Base-by-base conservation (phyloP, 2,329 filamentous ascomycete species). In the Colletotrichum sp. region DNA sequence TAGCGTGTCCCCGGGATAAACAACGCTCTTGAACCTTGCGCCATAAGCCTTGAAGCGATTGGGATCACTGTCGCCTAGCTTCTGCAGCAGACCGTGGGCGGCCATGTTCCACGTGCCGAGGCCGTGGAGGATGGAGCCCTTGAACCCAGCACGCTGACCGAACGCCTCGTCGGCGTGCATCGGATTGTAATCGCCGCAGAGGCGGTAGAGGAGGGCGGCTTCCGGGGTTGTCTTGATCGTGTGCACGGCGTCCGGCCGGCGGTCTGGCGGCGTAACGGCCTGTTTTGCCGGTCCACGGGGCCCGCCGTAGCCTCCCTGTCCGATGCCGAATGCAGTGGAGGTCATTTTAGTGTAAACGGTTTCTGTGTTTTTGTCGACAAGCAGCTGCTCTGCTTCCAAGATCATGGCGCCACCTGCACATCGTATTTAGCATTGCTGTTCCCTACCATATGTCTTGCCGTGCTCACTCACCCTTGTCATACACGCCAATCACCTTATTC, bases 141-240 rank as follows among this genome's bases (percentile, higher is more conserved):
- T 85, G 78, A 89, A 89, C 16, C 87, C 87, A 10, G 86, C 85
- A 7, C 82, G 81, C 76, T 80, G 79, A 2, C 86, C 86, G 57
- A 86, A 86, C 18, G 80, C 83, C n/a, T 86, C 85, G 67, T 86
- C 85, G 2, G 83, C 86, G 77, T 88, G 87, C 61, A 88, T 81
- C 8, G 88, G 87, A 75, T 89, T 89, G 78, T 88, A 89, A 74
- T 89, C 87, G 1, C 88, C 87, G 76, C 86, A 88, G 12, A 89
- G 79, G 3, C 86, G 81, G 68, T 88, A 88, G 1, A 88, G 80
- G 3, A 87, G 79, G 1, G 85, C 84, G 6, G 80, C 80, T 77
- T 87, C 86, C 1, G 81, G 80, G 0, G 82, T 85, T 0, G 87
- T 88, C 74, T 84, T 78, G 32, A 84, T 83, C 7, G 79, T 81